Base-by-base conservation (phyloP, 768 basidiomycete species). In the Boletus rex-veris region DNA sequence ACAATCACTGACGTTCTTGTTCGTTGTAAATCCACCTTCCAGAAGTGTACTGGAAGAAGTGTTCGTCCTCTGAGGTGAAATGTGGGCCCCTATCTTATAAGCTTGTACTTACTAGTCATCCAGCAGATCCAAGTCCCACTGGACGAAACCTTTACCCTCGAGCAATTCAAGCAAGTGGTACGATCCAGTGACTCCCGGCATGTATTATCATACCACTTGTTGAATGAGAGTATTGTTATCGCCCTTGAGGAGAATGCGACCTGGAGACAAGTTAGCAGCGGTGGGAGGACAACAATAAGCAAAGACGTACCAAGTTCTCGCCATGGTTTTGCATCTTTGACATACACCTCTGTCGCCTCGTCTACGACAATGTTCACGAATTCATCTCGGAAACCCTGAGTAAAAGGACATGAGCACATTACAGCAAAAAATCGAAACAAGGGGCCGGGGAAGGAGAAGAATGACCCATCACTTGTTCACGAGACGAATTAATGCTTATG, bases 221-320 rank as follows among this genome's bases (percentile, higher is more conserved):
- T 96, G 92, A 68, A 98, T 96, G 50, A 95, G 82, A n/a, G 96
- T 98, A 67, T 98, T 98, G 69, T 95, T 97, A 69, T 98, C 96
- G 54, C 96, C 96, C 74, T 98, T 98, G 59, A 98, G 78, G 61
- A 98, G 78, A 71, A 98, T 92, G 53, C 96, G 91, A n/a, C 96
- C 96, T 98, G 63, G 11, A 21, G 33, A 26, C 8, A 21, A 4
- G 45, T 48, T 7, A 54, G 43, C 10, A 30, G 45, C 28, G 46
- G 54, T 36, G 16, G 30, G 47, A 0, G 50, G 14, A 21, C 16
- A 49, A 43, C 26, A 18, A 54, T 48, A 47, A 48, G 19, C n/a
- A 38, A 43, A 39, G 10, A 72, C 82, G 52, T 59, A 93, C 94
- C 95, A 38, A 98, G 77, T 57, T 92, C 85, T 72, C 84, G 76